Evolutionary conservation across 257 asterid species (phyloP).

Genomic region (Capsicum rhomboideum): DNA sequence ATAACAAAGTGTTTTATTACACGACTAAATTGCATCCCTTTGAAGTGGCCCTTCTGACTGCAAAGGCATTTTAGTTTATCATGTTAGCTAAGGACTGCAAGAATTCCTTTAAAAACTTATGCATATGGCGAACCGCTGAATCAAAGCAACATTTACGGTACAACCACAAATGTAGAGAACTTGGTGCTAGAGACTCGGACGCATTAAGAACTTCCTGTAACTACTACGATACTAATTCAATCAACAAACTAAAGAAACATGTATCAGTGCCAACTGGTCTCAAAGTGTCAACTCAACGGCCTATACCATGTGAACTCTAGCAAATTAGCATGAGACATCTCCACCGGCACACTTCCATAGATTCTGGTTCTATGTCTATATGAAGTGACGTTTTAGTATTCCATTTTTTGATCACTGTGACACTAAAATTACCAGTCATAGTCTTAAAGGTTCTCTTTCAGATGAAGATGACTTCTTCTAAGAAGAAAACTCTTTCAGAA

Average conservation of each 20-base stretch:
- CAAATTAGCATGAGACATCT: neutral
- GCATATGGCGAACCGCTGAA: neutral
- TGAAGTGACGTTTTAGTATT: neutral
- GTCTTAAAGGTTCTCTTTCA: neutral
- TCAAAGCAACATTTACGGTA: neutral
- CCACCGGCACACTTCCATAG: neutral
- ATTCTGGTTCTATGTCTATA: neutral
- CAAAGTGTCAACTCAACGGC: neutral
- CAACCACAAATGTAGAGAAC: neutral
- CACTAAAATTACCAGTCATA: neutral
- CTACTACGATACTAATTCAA: neutral
- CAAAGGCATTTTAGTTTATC: slow-evolving; percentile 11
- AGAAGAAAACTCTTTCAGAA: neutral
- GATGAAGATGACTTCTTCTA: neutral
- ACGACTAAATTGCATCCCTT: slow-evolving; percentile 80
- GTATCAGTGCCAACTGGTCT: neutral
- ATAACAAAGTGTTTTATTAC: slow-evolving; percentile 86
- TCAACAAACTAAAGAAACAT: neutral
- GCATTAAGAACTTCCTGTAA: neutral
- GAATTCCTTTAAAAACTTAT: neutral
- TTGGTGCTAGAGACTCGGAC: neutral
- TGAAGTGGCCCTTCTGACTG: slow-evolving; percentile 74
- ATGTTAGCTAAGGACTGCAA: neutral
- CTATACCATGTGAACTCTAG: neutral
- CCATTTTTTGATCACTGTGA: neutral